These are phyloP conservation scores for Sanghuangporus weigelae DNA, from an alignment of 1,284 basidiomycete species.

Conservation along the genomic window DNA sequence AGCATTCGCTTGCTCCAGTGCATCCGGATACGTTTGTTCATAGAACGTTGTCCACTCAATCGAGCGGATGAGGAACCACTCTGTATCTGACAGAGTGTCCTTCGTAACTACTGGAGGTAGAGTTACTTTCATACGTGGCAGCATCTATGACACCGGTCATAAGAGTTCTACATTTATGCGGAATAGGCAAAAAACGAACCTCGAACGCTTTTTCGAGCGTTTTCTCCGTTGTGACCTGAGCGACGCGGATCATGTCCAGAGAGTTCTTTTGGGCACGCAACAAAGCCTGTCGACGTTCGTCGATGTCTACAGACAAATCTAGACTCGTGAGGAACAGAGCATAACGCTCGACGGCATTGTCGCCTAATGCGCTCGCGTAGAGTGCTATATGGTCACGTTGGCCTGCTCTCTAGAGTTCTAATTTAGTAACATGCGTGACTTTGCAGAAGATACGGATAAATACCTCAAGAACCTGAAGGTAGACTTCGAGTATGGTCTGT, in stretches of 20 bases:
- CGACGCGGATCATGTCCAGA: slow-evolving; percentile 79
- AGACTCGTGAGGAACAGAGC: slow-evolving; percentile 87
- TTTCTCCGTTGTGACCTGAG: slow-evolving; percentile 75
- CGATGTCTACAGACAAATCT: slow-evolving; percentile 61
- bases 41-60: slow-evolving; percentile 93
- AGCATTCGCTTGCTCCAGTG: slow-evolving; percentile 80
- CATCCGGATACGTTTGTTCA: slow-evolving; percentile 68
- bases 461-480: slow-evolving; percentile 84
- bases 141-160: slow-evolving; percentile 12
- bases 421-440: no score
- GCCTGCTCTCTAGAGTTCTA: slow-evolving; percentile 51
- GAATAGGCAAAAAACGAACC: slow-evolving; percentile 30
- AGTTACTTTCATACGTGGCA: slow-evolving; percentile 51
- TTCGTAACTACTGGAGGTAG: slow-evolving; percentile 55
- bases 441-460: slow-evolving; percentile 19
- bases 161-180: not conserved
- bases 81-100: slow-evolving; percentile 49
- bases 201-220: slow-evolving; percentile 72
- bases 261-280: slow-evolving; percentile 78
- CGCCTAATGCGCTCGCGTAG: slow-evolving; percentile 90
- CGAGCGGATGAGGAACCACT: slow-evolving; percentile 73
- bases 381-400: slow-evolving; percentile 87
- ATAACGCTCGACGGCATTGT: slow-evolving; percentile 89
- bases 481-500: slow-evolving; percentile 84
- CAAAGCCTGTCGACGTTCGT: slow-evolving; percentile 71